Conservation (phyloP, 2,329 filamentous ascomycete species). For the Biscogniauxia marginata region DNA sequence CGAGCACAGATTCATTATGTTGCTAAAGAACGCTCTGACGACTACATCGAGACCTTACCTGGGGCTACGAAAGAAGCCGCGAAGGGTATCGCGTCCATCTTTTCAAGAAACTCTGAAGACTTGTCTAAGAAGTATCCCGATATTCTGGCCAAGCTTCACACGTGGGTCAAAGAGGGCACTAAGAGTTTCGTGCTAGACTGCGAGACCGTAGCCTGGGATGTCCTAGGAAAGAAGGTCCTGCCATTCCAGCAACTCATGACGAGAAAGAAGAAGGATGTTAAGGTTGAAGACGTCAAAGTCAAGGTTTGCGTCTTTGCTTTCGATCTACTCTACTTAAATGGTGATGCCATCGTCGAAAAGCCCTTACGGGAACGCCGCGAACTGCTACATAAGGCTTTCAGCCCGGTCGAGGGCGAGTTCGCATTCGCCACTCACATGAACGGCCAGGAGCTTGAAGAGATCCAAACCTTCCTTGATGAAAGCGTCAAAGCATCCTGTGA, state of each 20-base stretch:
- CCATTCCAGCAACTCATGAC: slow-evolving; percentile 99
- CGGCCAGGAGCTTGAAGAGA: slow-evolving; percentile 86
- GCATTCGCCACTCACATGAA: slow-evolving; percentile 84
- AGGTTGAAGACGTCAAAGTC: slow-evolving; percentile 90
- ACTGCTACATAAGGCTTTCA: slow-evolving; percentile 71
- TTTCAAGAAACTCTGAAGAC: slow-evolving; percentile 96
- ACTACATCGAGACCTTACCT: slow-evolving; percentile 62
- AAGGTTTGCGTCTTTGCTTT: slow-evolving; percentile 98
- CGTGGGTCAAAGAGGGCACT: slow-evolving; percentile 86
- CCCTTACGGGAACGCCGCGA: slow-evolving; percentile 79
- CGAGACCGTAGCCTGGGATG: slow-evolving; percentile 96
- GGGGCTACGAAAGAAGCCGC: slow-evolving; percentile 64
- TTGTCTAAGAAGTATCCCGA: slow-evolving; percentile 97
- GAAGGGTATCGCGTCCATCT: slow-evolving; percentile 83
- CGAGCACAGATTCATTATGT: slow-evolving; percentile 98
- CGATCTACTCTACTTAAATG: slow-evolving; percentile 90
- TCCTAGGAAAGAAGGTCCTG: slow-evolving; percentile 89
- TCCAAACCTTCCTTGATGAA: slow-evolving; percentile 88
- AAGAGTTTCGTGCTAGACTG: slow-evolving; percentile 98
- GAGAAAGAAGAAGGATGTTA: slow-evolving; percentile 94
- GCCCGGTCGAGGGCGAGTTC: slow-evolving; percentile 83
- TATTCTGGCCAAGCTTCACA: slow-evolving; percentile 81
- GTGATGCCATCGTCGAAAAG: slow-evolving; percentile 84
- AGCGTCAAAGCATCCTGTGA: slow-evolving; percentile 95
- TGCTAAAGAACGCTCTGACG: slow-evolving; percentile 70